Percentiles rank a stretch among this genome's conserved stretches.
These are phyloP conservation scores for Stagonosporopsis tanaceti DNA, from an alignment of 2,329 filamentous ascomycete genomes.

Conservation along the genomic window DNA sequence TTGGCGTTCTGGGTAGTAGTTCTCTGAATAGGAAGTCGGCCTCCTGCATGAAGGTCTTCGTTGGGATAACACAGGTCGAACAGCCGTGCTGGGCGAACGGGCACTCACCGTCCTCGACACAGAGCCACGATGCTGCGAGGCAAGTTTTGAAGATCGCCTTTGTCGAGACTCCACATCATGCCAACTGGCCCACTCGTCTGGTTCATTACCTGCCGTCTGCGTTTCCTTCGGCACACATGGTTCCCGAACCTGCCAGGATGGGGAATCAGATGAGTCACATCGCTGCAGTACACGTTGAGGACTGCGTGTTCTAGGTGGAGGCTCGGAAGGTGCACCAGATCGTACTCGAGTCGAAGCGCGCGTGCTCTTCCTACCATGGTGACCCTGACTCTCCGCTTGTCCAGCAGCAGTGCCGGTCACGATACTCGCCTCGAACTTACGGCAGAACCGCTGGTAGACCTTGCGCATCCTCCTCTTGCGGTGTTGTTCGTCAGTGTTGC, in stretches of 20 bases:
- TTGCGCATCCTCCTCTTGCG: slow-evolving; percentile 29
- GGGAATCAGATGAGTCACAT: too few relatives aligned
- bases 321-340: not conserved
- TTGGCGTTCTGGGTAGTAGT: too few relatives aligned
- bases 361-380: not conserved
- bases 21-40: too few relatives aligned
- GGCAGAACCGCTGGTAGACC: slow-evolving; percentile 36
- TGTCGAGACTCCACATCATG: not conserved
- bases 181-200: too few relatives aligned
- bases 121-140: too few relatives aligned
- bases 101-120: too few relatives aligned
- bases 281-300: too few relatives aligned
- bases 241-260: too few relatives aligned
- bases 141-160: not conserved
- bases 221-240: not conserved
- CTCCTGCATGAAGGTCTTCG: too few relatives aligned
- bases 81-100: too few relatives aligned
- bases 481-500: not conserved
- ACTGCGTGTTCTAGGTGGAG: not conserved
- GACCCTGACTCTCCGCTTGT: not conserved
- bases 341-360: not conserved
- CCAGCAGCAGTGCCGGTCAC: not conserved
- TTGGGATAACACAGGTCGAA: too few relatives aligned
- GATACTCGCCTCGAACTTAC: slow-evolving; percentile 31
- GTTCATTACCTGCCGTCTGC: not conserved